Evolutionary conservation across 306 rosid genomes (phyloP), one percentile per base, ranked within the genome.

Genomic region (Glycine soja): DNA sequence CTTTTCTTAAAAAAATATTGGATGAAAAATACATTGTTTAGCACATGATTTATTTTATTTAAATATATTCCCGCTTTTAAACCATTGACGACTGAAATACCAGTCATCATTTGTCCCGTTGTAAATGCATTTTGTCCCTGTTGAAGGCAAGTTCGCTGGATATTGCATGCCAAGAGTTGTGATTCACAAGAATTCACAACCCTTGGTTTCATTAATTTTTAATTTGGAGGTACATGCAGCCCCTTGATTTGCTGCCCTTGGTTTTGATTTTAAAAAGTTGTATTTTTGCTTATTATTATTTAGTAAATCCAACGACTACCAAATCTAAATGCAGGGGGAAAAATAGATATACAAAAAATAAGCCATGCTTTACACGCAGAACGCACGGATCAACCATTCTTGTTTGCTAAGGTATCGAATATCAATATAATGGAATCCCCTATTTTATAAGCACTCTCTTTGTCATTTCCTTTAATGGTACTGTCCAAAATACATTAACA

Each of bases 361-460:
- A 61, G 62, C 78, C 85, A 76, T 70, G 85, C 82, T 48, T 69
- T 70, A 4, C 82, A 69, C 81, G 81, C 85, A 59, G 65, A 67
- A 34, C 19, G 64, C 72, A 45, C 0, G 34, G 68, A 40, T 52
- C 30, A 10, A 16, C 16, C 47, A 48, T 12, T 43, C 0, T 43
- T 43, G 30, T 36, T 54, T 43, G 65, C 32, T n/a, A n/a, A 54
- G 16, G 36, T 36, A 36, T 36, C 12, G 48, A 54, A 36, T 3
- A 36, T 36, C 4, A 4, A 36, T 38, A 66, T 15, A 54, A 40
- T 6, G 40, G 30, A 52, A 10, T 14, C n/a, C 57, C 40, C 3
- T 43, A 8, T 38, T 40, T 65, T 63, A 14, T 40, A n/a, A n/a
- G n/a, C 10, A 6, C 32, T 10, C 2, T 69, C 15, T 5, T 45